Evolutionary conservation across 1,284 basidiomycete species (phyloP).

Genomic region (Cystobasidium pallidum): DNA sequence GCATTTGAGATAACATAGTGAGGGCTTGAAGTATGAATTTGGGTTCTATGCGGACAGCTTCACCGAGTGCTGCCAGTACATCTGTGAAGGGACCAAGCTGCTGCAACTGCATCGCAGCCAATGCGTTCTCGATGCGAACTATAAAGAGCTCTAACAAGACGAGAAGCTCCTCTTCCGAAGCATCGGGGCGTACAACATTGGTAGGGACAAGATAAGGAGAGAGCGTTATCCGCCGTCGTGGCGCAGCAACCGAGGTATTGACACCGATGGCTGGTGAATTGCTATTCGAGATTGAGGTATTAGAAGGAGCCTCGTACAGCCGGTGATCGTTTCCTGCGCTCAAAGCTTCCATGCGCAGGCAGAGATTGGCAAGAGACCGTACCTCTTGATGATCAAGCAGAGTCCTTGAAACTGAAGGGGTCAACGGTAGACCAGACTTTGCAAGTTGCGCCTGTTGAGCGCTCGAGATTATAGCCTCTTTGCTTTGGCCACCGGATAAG

Average conservation of each 20-base stretch:
- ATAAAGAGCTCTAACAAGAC: slow-evolving; percentile 66
- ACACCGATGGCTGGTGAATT: slow-evolving; percentile 63
- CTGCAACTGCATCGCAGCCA: slow-evolving; percentile 62
- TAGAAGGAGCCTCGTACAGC: slow-evolving; percentile 32
- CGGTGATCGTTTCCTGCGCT: slow-evolving; percentile 62
- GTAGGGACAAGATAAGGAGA: slow-evolving; percentile 28
- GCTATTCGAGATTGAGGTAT: slow-evolving; percentile 63
- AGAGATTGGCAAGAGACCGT: slow-evolving; percentile 72
- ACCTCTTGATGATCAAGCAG: slow-evolving; percentile 76
- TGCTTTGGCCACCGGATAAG: slow-evolving; percentile 56
- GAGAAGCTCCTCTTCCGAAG: slow-evolving; percentile 74
- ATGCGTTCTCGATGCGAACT: slow-evolving; percentile 77
- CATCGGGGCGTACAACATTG: slow-evolving; percentile 66
- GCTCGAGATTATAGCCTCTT: slow-evolving; percentile 25
- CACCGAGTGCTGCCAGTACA: slow-evolving; percentile 51
- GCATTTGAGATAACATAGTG: slow-evolving; percentile 42
- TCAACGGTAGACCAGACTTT: slow-evolving; percentile 41
- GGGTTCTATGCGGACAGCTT: slow-evolving; percentile 49
- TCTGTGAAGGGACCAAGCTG: slow-evolving; percentile 54
- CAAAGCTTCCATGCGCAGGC: slow-evolving; percentile 80
- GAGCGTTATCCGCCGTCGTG: slow-evolving; percentile 27
- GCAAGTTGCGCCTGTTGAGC: slow-evolving; percentile 36
- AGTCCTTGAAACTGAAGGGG: slow-evolving; percentile 59
- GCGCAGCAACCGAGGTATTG: slow-evolving; percentile 49
- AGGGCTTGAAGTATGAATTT: slow-evolving; percentile 41